Evolutionary conservation across 2,329 filamentous ascomycete species (phyloP).

Genomic region (Hymenoscyphus repandus): DNA sequence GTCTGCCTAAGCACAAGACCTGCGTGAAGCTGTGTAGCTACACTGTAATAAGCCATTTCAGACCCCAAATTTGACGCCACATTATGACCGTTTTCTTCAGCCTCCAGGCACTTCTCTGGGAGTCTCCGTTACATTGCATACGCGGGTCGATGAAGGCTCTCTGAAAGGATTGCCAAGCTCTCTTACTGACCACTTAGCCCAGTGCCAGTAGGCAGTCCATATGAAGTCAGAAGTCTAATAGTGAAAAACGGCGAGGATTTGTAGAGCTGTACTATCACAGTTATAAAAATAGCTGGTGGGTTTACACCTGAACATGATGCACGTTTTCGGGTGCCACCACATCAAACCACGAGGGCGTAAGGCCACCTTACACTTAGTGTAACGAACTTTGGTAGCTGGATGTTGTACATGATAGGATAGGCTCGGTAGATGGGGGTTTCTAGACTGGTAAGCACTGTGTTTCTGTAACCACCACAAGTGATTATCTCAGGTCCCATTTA

Average conservation of each 20-base stretch:
- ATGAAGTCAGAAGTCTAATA: not conserved
- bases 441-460: slow-evolving; percentile 4
- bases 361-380: slow-evolving; percentile 1
- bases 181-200: not conserved
- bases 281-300: slow-evolving; percentile 3
- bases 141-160: not conserved
- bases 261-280: not conserved
- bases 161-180: slow-evolving; percentile 3
- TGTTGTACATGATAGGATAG: slow-evolving; percentile 2
- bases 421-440: not conserved
- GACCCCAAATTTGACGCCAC: slow-evolving; percentile 6
- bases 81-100: slow-evolving; percentile 1
- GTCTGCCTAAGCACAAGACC: not conserved
- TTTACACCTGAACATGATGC: not conserved
- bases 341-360: slow-evolving; percentile 3
- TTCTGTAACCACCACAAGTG: not conserved
- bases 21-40: not conserved
- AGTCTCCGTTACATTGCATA: slow-evolving; percentile 4
- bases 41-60: not conserved
- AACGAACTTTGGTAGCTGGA: slow-evolving; percentile 3
- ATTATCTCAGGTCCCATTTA: slow-evolving; percentile 2
- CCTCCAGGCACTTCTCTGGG: slow-evolving; percentile 1
- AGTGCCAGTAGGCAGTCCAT: not conserved
- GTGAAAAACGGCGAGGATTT: not conserved
- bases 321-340: not conserved